Base-by-base conservation (phyloP, 345 rosid genomes). In the Salix koriyanagi region DNA sequence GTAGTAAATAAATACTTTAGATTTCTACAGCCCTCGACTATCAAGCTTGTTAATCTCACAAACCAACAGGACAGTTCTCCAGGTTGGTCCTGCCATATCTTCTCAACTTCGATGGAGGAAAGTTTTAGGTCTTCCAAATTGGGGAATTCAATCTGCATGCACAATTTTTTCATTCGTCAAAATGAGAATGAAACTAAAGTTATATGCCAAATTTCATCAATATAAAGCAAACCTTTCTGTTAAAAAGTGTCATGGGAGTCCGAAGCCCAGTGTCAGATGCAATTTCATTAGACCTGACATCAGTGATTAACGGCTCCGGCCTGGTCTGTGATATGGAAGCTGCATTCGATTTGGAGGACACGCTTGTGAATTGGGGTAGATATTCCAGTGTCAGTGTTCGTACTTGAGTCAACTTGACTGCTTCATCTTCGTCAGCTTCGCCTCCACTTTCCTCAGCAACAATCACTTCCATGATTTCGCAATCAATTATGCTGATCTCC, bases 1-100 rank as follows among this genome's bases (percentile, higher is more conserved):
- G 66, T 65, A 21, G 75, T 12, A 7, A 78, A 74, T 15, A 82
- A 18, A 61, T 56, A 71, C n/a, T 64, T 75, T 4, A 78, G 60
- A 44, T 67, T 44, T 9, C 16, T 12, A 36, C 84, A 82, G 12
- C 39, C 61, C 2, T 34, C 8, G 21, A 78, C 34, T 4, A 0
- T 23, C 65, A 82, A 60, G 8, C 5, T 4, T 19, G 72, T 60
- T 52, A 75, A 58, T 13, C 67, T 82, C 50, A 46, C 25, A 54
- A 70, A 13, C 5, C 65, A n/a, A 19, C 7, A 32, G 67, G 37
- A 26, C 5, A 7, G 11, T 19, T 3, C 44, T 18, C 2, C 1
- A 12, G 19, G 23, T 71, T 44, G 58, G 10, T 28, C 23, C 1
- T 15, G 7, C 84, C 80, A 73, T 48, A 76, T 48, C 71, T 61